Conservation (phyloP, 2,329 filamentous ascomycete species). For the Chaetomium sp. region DNA sequence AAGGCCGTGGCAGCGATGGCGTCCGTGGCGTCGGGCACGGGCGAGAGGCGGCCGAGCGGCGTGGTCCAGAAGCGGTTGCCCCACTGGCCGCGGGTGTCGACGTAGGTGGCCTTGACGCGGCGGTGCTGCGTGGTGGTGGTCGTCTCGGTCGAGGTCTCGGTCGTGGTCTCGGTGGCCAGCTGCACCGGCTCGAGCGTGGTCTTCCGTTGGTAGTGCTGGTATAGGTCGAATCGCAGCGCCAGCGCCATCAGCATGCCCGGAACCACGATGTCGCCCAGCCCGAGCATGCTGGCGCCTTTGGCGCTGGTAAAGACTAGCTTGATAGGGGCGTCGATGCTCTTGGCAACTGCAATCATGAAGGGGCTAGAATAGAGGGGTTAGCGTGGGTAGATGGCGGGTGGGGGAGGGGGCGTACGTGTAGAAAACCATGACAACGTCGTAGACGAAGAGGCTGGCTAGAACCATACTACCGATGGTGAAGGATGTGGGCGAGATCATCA, state of each 20-base stretch:
- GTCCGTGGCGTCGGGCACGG: slow-evolving; percentile 39
- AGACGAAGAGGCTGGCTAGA: slow-evolving; percentile 80
- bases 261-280: slow-evolving; percentile 90
- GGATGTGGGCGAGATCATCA: slow-evolving; percentile 85
- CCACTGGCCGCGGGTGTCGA: slow-evolving; percentile 71
- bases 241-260: slow-evolving; percentile 89
- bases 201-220: slow-evolving; percentile 75
- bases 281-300: slow-evolving; percentile 76
- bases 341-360: slow-evolving; percentile 86
- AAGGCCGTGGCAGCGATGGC: slow-evolving; percentile 57
- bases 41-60: slow-evolving; percentile 35
- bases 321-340: slow-evolving; percentile 85
- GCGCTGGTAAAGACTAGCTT: slow-evolving; percentile 78
- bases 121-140: slow-evolving; percentile 46
- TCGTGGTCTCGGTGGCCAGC: slow-evolving; percentile 39
- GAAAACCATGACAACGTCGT: slow-evolving; percentile 92
- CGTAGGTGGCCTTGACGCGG: slow-evolving; percentile 55
- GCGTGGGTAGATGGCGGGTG: not conserved
- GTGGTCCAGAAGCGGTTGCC: slow-evolving; percentile 80
- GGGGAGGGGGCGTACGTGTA: slow-evolving; percentile 63
- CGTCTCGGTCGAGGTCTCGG: slow-evolving; percentile 30
- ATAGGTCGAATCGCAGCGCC: slow-evolving; percentile 88
- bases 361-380: slow-evolving; percentile 52
- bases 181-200: slow-evolving; percentile 52
- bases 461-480: slow-evolving; percentile 81